Base-by-base conservation (phyloP, 371 early-diverging fungal genomes). In the Funneliformis caledonium region DNA sequence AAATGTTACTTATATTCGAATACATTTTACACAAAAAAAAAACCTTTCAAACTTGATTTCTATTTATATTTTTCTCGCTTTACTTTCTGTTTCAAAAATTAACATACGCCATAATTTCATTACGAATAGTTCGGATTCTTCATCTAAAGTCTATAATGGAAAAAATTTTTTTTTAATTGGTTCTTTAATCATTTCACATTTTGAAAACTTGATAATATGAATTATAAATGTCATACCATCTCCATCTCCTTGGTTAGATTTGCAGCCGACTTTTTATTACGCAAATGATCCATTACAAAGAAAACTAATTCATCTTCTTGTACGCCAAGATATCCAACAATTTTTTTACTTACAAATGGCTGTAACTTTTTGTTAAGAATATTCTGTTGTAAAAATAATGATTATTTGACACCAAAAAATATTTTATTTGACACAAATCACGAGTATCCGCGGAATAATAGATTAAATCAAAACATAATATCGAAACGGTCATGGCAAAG, bases 101-200 rank as follows among this genome's bases (percentile, higher is more conserved):
- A 96, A 85, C 87, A 93, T 92, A 78, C 95, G 88, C 96, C 96
- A 96, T 26, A 95, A 84, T 82, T 92, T 94, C 89, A 92, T 90
- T 11, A 95, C 95, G 86, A 96, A 92, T 45, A 92, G 88, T 52
- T 90, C 88, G 2, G 95, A 93, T 81, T 94, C 96, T 48, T 93
- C 93, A 83, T 94, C 96, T 80, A 96, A 83, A 14, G 93, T 93
- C 94, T 94, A 86, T 16, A 16, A 4, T 67, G 26, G 48, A 64
- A 77, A 48, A 72, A 16, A 16, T 47, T 69, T 56, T 14, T 47
- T 31, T 37, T 37, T 2, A 37, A 2, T 37, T 37, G 37, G 37
- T 37, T 37, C 37, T 37, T 37, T 31, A 33, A 33, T 72, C 12
- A 16, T 74, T 7, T 37, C 37, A 72, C 61, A 65, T 73, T 67